Evolutionary conservation across 208 protist species (phyloP), one percentile per base, ranked within the genome.

Genomic region (Crithidia sp.): DNA sequence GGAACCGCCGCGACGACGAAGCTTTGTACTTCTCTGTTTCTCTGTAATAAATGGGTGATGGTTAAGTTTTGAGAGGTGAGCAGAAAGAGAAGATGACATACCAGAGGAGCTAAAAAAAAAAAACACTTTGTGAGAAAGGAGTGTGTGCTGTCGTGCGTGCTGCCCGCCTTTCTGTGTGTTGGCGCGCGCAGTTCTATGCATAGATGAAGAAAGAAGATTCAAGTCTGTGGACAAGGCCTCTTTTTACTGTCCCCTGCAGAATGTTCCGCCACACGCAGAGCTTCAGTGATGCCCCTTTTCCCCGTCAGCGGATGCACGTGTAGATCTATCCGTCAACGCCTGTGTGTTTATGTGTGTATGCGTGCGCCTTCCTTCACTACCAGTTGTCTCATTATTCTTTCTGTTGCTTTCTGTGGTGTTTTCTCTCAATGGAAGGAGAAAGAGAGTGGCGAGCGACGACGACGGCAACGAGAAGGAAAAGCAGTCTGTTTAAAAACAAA

Each of bases 41-140:
- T 61, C 36, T 61, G 56, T n/a, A 36, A 13, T 0, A 3, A 16
- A 44, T 8, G 55, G 2, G 61, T 44, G 36, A 28, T 28, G 1
- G 28, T 28, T 0, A 28, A 28, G 1, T 1, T 0, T 28, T 28
- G 28, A 14, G 13, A 64, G 52, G 8, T 13, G n/a, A 52, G 17
- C n/a, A n/a, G 39, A 41, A 61, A 61, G 53, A 45, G 60, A 61
- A 58, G 4, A 69, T 16, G 14, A 58, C 19, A 44, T 41, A 65
- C 16, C 47, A 65, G 2, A 68, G n/a, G 59, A 19, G 52, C 6
- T 16, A 17, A 56, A 47, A 77, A 60, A 64, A 71, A 54, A 62
- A 52, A 63, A 63, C 7, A 6, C 28, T 13, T n/a, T 16, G 6
- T 44, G 28, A 28, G 28, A 28, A 28, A 28, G 28, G 28, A 28